Evolutionary conservation across 2,329 filamentous ascomycete species (phyloP), one percentile per base, ranked within the genome.

Genomic region (Talaromyces sp.): DNA sequence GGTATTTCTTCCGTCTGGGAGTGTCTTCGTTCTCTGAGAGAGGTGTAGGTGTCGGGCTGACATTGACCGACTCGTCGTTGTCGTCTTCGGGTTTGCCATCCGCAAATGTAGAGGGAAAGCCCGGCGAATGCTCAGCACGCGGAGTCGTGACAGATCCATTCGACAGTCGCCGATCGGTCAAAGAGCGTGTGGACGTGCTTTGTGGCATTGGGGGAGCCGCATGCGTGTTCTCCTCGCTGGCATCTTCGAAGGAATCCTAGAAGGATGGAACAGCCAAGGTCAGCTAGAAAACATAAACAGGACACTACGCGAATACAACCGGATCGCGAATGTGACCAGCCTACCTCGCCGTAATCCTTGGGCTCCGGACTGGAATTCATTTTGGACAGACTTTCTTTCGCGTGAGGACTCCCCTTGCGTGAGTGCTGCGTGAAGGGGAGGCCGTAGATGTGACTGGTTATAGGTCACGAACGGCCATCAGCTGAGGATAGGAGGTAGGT

Each of bases 161-260:
- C 18, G 76, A 76, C 52, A 71, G 77, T 58, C 77, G 76, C 60
- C 76, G 75, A 66, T 78, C 77, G 56, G 81, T 83, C 63, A 92
- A 77, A 28, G 88, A 91, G 65, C 88, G 85, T 59, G 85, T 80
- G 37, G 86, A 87, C 52, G 80, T 77, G 52, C 71, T 75, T 59
- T 70, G 68, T 52, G 73, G 72, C 23, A 76, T 71, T 40, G 71
- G 73, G 67, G 65, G 61, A 63, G 71, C 69, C 54, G 55, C 37
- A 18, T 58, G 66, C 64, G 63, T 69, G 64, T 62, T 67, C 68
- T 74, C 66, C 75, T 81, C 71, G 82, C 84, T 75, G 61, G 91
- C 92, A 81, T 96, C 92, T 78, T 96, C 91, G 71, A 96, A 96
- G 16, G 84, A 85, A 70, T 93, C 88, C 88, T 91, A 73, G 31